Percentiles rank a stretch among this genome's conserved stretches.
Evolutionary conservation across 2,329 filamentous ascomycete genomes (phyloP).

Genomic region (Bipolaris sorokiniana): DNA sequence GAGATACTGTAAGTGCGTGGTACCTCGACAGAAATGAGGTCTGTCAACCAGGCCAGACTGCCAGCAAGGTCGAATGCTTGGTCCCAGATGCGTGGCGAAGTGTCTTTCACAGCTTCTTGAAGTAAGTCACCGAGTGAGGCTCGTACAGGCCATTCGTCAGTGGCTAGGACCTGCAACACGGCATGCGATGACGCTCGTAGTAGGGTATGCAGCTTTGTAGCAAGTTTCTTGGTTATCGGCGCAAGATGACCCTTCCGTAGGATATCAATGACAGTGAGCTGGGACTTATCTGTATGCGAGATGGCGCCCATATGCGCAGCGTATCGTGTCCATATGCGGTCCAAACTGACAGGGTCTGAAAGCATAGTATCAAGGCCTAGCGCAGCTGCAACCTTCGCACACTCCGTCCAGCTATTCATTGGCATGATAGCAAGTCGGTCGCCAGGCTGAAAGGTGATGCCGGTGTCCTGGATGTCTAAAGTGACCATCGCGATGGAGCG

Average conservation of each 20-base stretch:
- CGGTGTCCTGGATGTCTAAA: constrained; percentile 60
- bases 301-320: constrained; percentile 26
- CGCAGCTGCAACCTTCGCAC: constrained; percentile 60
- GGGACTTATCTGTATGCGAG: constrained; percentile 16
- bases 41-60: constrained; percentile 28
- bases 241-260: constrained; percentile 33
- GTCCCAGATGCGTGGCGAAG: constrained; percentile 30
- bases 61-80: constrained; percentile 32
- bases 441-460: constrained; percentile 61
- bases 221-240: constrained; percentile 32
- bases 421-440: constrained; percentile 63
- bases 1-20: constrained; percentile 47
- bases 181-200: constrained; percentile 31
- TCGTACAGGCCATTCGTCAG: constrained; percentile 34
- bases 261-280: constrained; percentile 30
- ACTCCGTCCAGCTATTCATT: constrained; percentile 62
- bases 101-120: constrained; percentile 33
- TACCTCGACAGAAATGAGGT: constrained; percentile 31
- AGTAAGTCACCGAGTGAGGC: constrained; percentile 32
- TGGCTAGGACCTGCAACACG: constrained; percentile 31
- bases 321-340: constrained; percentile 54
- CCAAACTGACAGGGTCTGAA: constrained; percentile 50
- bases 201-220: constrained; percentile 31
- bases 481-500: constrained; percentile 59
- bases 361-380: constrained; percentile 58